phyloP scores from a whole-genome alignment of 192 early-diverging fungal genomes.

The Podila verticillata region DNA sequence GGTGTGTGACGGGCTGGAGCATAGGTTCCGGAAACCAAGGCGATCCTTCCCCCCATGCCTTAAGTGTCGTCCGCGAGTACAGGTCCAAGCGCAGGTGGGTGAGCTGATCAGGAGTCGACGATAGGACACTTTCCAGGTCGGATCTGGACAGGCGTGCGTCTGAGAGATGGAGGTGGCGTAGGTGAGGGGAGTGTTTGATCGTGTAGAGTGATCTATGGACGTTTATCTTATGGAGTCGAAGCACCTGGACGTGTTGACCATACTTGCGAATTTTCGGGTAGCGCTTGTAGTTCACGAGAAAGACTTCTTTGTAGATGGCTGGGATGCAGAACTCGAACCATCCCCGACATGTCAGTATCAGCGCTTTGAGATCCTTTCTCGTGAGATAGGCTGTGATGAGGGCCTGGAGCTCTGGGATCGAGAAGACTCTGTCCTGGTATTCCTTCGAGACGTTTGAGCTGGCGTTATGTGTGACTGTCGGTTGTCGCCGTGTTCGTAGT shows the following conservation, averaged over 20 bases:
- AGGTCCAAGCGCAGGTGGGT: not conserved
- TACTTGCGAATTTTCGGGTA: not conserved
- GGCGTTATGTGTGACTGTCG: too few relatives aligned
- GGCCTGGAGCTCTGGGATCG: not conserved
- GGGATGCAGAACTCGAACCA: not conserved
- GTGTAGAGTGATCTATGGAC: not conserved
- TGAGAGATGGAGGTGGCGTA: not conserved
- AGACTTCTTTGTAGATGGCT: not conserved
- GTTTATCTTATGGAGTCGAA: not conserved
- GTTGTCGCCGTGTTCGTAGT: too few relatives aligned
- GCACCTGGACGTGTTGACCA: not conserved
- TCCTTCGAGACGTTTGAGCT: not conserved
- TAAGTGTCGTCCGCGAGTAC: too few relatives aligned
- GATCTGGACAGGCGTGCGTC: not conserved
- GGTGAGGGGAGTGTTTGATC: not conserved
- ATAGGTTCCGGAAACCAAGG: not conserved
- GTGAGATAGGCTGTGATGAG: not conserved
- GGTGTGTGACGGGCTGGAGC: not conserved
- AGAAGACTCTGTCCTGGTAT: not conserved
- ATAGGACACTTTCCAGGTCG: not conserved
- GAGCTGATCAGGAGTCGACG: not conserved
- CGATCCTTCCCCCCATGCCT: too few relatives aligned
- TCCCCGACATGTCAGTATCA: not conserved
- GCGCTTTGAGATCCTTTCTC: not conserved
- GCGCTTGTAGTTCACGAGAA: not conserved